These are phyloP conservation scores for Helminthosporium solani DNA, from an alignment of 2,329 filamentous ascomycete species.

Conservation along the genomic window DNA sequence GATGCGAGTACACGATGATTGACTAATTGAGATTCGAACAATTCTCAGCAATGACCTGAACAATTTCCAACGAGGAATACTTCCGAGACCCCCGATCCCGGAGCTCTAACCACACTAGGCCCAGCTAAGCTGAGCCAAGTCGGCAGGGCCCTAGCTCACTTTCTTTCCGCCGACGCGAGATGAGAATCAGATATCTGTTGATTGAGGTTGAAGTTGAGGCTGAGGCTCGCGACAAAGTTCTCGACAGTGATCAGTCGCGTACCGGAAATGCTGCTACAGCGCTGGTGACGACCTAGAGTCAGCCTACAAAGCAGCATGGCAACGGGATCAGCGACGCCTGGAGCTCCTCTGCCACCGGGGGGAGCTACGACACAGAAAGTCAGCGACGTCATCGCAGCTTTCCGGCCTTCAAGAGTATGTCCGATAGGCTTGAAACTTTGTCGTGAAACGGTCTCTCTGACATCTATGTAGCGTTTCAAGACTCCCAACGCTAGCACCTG, in stretches of 20 bases:
- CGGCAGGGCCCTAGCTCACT: too few species aligned
- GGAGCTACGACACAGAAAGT: conserved; percentile 58
- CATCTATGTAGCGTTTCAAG: conserved; percentile 46
- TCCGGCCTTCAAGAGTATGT: conserved; percentile 75
- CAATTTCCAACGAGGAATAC: conserved; percentile 12
- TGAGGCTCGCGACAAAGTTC: too few species aligned
- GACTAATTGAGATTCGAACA: not conserved
- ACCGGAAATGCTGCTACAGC: conserved; percentile 3
- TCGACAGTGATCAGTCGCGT: too few species aligned
- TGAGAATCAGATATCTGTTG: too few species aligned
- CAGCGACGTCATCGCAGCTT: conserved; percentile 73
- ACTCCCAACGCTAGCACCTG: conserved; percentile 54
- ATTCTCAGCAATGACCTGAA: conserved; percentile 6
- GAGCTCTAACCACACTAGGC: too few species aligned
- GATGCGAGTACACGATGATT: not conserved
- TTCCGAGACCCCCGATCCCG: conserved; percentile 12
- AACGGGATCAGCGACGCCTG: conserved; percentile 35
- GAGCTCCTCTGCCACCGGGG: conserved; percentile 33
- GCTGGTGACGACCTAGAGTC: conserved; percentile 1
- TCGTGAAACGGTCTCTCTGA: conserved; percentile 10
- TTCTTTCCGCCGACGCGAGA: not conserved
- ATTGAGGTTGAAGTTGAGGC: too few species aligned
- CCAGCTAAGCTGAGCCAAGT: too few species aligned
- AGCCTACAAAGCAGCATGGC: conserved; percentile 30
- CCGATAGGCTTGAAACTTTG: not conserved